phyloP scores from a whole-genome alignment of 1,139 yeast species.

The Barnettozyma hawaiiensis region DNA sequence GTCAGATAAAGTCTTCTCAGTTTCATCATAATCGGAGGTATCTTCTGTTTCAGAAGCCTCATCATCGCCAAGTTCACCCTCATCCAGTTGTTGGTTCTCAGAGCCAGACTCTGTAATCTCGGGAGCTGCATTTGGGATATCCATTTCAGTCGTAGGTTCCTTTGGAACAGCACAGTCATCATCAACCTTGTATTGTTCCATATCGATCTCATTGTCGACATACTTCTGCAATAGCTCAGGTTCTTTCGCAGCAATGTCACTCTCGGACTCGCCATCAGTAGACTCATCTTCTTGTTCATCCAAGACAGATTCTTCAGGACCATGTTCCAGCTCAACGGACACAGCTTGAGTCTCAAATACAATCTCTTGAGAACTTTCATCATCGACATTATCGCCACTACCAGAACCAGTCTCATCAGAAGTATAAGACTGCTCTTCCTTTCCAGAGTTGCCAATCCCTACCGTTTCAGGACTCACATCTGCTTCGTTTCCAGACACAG shows the following conservation, averaged over 20 bases:
- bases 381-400: not conserved
- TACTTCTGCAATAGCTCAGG: not conserved
- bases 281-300: not conserved
- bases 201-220: not conserved
- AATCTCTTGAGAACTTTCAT: not conserved
- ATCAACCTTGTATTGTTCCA: not conserved
- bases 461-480: not conserved
- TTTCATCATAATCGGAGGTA: not conserved
- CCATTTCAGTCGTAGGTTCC: not conserved
- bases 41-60: slow-evolving; percentile 7
- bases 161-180: not conserved
- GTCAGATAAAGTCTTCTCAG: not conserved
- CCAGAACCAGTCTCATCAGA: not conserved
- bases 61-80: slow-evolving; percentile 4
- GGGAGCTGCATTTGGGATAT: not conserved
- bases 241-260: not conserved
- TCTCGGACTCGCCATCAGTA: not conserved
- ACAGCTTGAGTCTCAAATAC: not conserved
- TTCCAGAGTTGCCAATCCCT: not conserved
- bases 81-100: slow-evolving; percentile 2
- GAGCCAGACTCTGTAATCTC: not conserved
- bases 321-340: not conserved
- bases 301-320: not conserved
- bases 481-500: slow-evolving; percentile 7
- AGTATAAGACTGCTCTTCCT: slow-evolving; percentile 4